Conservation (phyloP, 2,329 filamentous ascomycete species). For the Bipolaris bicolor region DNA sequence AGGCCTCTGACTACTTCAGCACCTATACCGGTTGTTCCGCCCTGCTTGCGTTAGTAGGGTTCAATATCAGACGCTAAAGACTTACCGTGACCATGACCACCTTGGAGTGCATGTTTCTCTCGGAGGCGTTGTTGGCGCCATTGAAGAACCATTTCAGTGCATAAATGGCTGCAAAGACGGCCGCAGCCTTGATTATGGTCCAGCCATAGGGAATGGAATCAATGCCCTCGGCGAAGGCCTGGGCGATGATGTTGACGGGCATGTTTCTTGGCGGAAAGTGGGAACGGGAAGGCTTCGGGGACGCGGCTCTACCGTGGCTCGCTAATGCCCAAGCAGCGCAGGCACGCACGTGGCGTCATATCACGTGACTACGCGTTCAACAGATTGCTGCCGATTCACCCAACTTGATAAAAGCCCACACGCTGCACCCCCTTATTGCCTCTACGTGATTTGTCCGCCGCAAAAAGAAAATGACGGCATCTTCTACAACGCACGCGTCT, state of each 20-base stretch:
- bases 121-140: slow-evolving; percentile 74
- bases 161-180: slow-evolving; percentile 60
- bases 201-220: slow-evolving; percentile 61
- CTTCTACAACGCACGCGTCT: slow-evolving; percentile 3
- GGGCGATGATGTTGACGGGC: slow-evolving; percentile 65
- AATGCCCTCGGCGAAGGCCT: slow-evolving; percentile 62
- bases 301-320: slow-evolving; percentile 33
- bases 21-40: slow-evolving; percentile 92
- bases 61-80: not conserved
- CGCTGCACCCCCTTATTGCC: not conserved
- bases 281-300: slow-evolving; percentile 27
- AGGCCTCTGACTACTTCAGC: slow-evolving; percentile 76
- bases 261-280: slow-evolving; percentile 51
- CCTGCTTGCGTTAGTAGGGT: slow-evolving; percentile 54
- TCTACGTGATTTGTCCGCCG: not conserved
- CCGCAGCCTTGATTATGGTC: slow-evolving; percentile 59
- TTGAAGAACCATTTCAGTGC: slow-evolving; percentile 76
- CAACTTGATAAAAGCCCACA: not conserved
- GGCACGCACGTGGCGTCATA: slow-evolving; percentile 38
- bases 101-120: slow-evolving; percentile 89
- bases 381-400: slow-evolving; percentile 19
- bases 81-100: slow-evolving; percentile 87
- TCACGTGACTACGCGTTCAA: slow-evolving; percentile 35
- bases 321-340: slow-evolving; percentile 23
- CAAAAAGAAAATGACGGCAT: slow-evolving; percentile 19